Evolutionary conservation across 352 stramenopile genomes (phyloP).

Genomic region (Globisporangium echinulatum): DNA sequence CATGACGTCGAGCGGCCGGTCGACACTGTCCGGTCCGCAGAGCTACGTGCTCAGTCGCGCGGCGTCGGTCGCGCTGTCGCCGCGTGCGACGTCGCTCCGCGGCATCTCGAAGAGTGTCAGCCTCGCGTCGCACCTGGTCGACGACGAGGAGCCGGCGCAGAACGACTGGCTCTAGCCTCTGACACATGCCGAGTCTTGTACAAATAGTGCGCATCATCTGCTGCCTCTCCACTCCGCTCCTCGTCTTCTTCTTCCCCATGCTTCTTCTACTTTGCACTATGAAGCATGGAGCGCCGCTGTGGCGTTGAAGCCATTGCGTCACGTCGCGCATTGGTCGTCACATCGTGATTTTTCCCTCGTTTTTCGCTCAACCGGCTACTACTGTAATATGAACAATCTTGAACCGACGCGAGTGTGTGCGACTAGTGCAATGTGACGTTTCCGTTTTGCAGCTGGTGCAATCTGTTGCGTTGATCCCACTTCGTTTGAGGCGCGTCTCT

Average conservation of each 20-base stretch:
- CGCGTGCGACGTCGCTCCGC: conserved; percentile 30
- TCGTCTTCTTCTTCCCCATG: too few relatives aligned
- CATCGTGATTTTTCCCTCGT: neutral
- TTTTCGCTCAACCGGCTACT: conserved; percentile 4
- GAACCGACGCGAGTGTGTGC: conserved; percentile 2
- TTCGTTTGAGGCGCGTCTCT: too few relatives aligned
- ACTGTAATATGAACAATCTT: conserved; percentile 19
- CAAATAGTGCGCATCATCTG: conserved; percentile 3
- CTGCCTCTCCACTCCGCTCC: too few relatives aligned
- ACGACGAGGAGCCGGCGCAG: conserved; percentile 62
- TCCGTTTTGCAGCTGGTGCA: too few relatives aligned
- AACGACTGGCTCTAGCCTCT: conserved; percentile 69
- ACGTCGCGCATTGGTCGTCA: too few relatives aligned
- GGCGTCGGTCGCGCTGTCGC: conserved; percentile 49
- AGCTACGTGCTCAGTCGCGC: conserved; percentile 42
- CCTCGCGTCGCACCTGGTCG: conserved; percentile 37
- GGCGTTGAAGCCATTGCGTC: too few relatives aligned
- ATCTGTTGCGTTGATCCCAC: too few relatives aligned
- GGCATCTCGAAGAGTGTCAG: conserved; percentile 76
- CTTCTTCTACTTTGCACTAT: too few relatives aligned
- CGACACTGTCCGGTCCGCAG: conserved; percentile 25
- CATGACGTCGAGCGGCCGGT: conserved; percentile 34
- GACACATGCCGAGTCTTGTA: conserved; percentile 11
- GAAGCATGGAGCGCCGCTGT: too few relatives aligned
- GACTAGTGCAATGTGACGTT: conserved; percentile 5